A percentile compares a stretch with the other conserved stretches of the same genome.
Conservation (phyloP, 140 eudicot genomes). For the Stevia rebaudiana region DNA sequence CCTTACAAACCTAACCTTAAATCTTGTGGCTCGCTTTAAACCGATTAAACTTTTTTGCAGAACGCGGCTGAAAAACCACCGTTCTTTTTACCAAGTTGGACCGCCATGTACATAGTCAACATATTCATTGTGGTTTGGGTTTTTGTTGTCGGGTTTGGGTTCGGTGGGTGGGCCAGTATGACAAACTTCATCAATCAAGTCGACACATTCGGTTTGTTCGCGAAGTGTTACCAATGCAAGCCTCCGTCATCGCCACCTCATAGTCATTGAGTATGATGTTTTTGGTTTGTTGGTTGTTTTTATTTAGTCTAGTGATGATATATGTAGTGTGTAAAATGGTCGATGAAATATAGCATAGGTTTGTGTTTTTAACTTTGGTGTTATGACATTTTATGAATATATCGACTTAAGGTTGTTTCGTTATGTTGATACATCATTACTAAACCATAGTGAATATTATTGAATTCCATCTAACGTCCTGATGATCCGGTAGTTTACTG, state of each 20-base stretch:
- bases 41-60: slow-evolving; percentile 29
- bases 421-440: background rate
- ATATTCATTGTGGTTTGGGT: slow-evolving; percentile 63
- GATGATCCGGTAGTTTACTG: too few relatives aligned
- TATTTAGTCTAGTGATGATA: slow-evolving; percentile 28
- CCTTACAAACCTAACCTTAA: background rate
- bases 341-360: slow-evolving; percentile 20
- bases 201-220: slow-evolving; percentile 59
- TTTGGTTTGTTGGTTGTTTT: slow-evolving; percentile 23
- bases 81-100: slow-evolving; percentile 63
- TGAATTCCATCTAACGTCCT: too few relatives aligned
- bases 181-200: slow-evolving; percentile 62
- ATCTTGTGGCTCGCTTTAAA: background rate
- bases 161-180: slow-evolving; percentile 85
- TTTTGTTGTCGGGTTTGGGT: slow-evolving; percentile 59
- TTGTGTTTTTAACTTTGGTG: slow-evolving; percentile 20
- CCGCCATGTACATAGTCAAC: slow-evolving; percentile 54
- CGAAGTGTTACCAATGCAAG: slow-evolving; percentile 73
- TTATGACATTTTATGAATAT: slow-evolving; percentile 25
- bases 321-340: slow-evolving; percentile 38
- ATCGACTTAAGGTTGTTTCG: slow-evolving; percentile 12
- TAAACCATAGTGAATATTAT: background rate
- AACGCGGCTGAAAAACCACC: slow-evolving; percentile 78
- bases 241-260: slow-evolving; percentile 40
- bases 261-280: slow-evolving; percentile 29